phyloP scores from a whole-genome alignment of 768 basidiomycete genomes.

The Boletus edulis region DNA sequence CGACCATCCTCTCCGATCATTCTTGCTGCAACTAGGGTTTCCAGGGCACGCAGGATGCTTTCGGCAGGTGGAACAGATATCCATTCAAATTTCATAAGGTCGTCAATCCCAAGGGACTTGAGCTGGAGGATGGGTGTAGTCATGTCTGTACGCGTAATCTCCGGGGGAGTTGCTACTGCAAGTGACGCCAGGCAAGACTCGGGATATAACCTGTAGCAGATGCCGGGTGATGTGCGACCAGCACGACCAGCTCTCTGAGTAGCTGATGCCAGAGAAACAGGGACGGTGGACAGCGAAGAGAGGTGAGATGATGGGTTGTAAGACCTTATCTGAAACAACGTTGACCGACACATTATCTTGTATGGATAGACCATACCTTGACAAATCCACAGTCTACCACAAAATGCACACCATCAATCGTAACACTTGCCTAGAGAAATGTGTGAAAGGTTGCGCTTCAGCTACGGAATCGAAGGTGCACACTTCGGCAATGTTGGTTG shows the following conservation, averaged over 20 bases:
- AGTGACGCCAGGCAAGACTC: conserved; percentile 57
- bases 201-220: conserved; percentile 91
- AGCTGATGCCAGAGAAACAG: conserved; percentile 85
- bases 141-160: conserved; percentile 89
- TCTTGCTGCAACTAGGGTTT: conserved; percentile 74
- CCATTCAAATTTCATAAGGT: conserved; percentile 96
- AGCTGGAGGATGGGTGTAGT: conserved; percentile 90
- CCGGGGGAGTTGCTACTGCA: conserved; percentile 73
- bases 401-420: conserved; percentile 92
- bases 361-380: conserved; percentile 55
- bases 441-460: not conserved
- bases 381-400: conserved; percentile 95
- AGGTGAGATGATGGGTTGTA: conserved; percentile 87
- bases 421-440: conserved; percentile 77
- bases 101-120: conserved; percentile 92
- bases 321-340: conserved; percentile 65
- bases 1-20: conserved; percentile 84
- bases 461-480: conserved; percentile 1
- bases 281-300: conserved; percentile 79
- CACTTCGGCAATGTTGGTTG: conserved; percentile 96
- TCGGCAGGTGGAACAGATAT: conserved; percentile 85
- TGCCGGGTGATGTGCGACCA: conserved; percentile 87
- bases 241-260: conserved; percentile 93
- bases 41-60: conserved; percentile 80
- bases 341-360: not conserved